Percentiles rank a stretch among this genome's conserved stretches.
Evolutionary conservation across 176 grass and related monocot species (phyloP).

Genomic region (barley (Hordeum vulgare)): DNA sequence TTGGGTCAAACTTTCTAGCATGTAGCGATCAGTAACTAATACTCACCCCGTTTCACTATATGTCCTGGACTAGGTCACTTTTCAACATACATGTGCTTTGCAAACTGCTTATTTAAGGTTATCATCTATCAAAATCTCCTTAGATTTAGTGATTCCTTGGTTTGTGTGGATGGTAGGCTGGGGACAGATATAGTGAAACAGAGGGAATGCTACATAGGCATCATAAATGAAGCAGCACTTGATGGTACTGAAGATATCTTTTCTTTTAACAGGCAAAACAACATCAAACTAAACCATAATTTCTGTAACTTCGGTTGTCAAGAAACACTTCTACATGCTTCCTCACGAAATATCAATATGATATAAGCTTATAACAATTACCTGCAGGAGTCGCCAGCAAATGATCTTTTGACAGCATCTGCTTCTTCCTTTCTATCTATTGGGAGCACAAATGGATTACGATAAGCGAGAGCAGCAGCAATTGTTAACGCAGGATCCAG

Average conservation of each 20-base stretch:
- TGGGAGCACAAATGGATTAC: slow-evolving; percentile 90
- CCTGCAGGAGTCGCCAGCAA: slow-evolving; percentile 91
- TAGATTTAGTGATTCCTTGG: not conserved
- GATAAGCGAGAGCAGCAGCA: slow-evolving; percentile 78
- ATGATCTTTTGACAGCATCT: slow-evolving; percentile 90
- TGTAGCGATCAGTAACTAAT: not conserved
- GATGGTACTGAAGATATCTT: not conserved
- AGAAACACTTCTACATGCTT: not conserved
- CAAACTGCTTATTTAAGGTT: not conserved
- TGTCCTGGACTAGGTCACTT: not conserved
- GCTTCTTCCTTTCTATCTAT: slow-evolving; percentile 95
- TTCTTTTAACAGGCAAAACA: not conserved
- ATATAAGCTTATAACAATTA: slow-evolving; percentile 20
- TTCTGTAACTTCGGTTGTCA: not conserved
- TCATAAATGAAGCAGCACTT: not conserved
- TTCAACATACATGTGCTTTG: not conserved
- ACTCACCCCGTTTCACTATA: not conserved
- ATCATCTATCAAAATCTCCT: not conserved
- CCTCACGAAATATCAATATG: slow-evolving; percentile 11
- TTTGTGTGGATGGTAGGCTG: not conserved
- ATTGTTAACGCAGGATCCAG: slow-evolving; percentile 86
- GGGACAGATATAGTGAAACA: not conserved
- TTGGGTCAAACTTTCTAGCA: not conserved
- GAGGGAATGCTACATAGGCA: not conserved
- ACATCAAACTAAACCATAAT: not conserved